phyloP scores from a whole-genome alignment of 768 basidiomycete genomes.

The Favolaschia claudopus region DNA sequence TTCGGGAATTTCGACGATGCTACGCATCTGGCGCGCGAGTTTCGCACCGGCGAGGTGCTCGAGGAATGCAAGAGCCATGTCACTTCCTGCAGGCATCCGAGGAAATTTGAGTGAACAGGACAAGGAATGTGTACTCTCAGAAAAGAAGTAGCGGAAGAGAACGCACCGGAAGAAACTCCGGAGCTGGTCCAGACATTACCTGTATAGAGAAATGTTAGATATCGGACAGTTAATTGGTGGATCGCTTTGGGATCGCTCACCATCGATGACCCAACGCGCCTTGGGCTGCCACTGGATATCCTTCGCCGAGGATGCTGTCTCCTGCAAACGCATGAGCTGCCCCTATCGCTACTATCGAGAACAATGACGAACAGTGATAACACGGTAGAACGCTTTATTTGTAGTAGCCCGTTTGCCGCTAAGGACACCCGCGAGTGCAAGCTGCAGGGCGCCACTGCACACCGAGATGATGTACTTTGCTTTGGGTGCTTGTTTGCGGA shows the following conservation, averaged over 20 bases:
- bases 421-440: slow-evolving; percentile 40
- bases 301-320: slow-evolving; percentile 13
- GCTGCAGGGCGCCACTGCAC: slow-evolving; percentile 37
- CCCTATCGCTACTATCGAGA: background rate
- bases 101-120: too few species aligned
- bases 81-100: slow-evolving; percentile 36
- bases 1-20: slow-evolving; percentile 25
- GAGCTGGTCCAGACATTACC: slow-evolving; percentile 43
- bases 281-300: slow-evolving; percentile 40
- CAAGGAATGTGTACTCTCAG: background rate
- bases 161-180: slow-evolving; percentile 40
- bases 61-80: slow-evolving; percentile 46
- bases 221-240: too few species aligned
- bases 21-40: slow-evolving; percentile 24
- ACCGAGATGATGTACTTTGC: slow-evolving; percentile 42
- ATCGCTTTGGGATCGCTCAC: too few species aligned
- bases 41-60: slow-evolving; percentile 36
- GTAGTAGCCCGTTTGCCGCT: slow-evolving; percentile 43
- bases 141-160: background rate
- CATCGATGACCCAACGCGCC: slow-evolving; percentile 47
- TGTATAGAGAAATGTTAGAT: too few species aligned
- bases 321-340: background rate
- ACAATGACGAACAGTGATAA: slow-evolving; percentile 26
- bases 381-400: slow-evolving; percentile 37
- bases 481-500: slow-evolving; percentile 31